phyloP scores from a whole-genome alignment of 345 rosid genomes.

The Syzygium grande region DNA sequence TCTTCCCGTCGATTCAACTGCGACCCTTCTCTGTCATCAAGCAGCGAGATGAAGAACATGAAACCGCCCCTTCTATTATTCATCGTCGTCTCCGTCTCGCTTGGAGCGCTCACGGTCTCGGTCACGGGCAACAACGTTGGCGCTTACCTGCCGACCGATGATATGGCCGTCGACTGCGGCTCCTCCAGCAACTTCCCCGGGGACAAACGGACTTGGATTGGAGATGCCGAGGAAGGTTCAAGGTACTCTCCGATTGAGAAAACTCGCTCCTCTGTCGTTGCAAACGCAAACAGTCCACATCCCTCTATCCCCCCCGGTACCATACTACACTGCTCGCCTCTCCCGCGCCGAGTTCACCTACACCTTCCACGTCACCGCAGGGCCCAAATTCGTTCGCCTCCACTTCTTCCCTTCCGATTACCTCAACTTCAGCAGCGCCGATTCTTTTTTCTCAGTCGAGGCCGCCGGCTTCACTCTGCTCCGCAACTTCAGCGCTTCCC shows the following conservation, averaged over 20 bases:
- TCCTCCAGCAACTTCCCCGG: background rate
- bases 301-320: background rate
- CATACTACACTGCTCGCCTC: conserved; percentile 18
- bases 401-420: conserved; percentile 9
- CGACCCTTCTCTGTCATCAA: background rate
- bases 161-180: background rate
- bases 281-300: background rate
- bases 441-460: conserved; percentile 10
- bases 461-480: conserved; percentile 9
- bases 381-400: conserved; percentile 23
- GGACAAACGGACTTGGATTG: conserved; percentile 3
- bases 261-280: background rate
- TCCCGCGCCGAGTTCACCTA: conserved; percentile 11
- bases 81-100: background rate
- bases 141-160: background rate
- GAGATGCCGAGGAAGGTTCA: background rate
- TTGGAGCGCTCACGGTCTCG: background rate
- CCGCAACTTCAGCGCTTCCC: conserved; percentile 15
- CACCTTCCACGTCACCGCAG: conserved; percentile 14
- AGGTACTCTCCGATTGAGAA: background rate
- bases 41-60: background rate
- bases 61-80: background rate
- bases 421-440: background rate
- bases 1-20: background rate
- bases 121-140: background rate